Evolutionary conservation across 352 stramenopile species (phyloP), one percentile per base, ranked within the genome.

Genomic region (Phytopythium chamaehyphon): DNA sequence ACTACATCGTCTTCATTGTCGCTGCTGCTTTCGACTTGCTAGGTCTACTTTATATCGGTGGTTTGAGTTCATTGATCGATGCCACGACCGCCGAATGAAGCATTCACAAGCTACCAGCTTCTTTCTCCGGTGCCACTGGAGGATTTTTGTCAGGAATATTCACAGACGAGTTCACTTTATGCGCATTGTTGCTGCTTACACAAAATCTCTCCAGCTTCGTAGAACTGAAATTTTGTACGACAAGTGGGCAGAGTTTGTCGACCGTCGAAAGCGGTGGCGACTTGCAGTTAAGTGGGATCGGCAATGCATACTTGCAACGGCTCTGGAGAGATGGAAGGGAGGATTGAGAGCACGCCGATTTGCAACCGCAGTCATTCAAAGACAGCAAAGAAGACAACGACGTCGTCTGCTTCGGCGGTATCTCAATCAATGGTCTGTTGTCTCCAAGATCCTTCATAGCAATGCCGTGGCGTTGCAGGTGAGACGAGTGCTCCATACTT

Each of bases 191-290:
- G 19, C 26, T 10, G 6, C 11, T 3, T 18, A 42, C 5, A 2
- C 40, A 10, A 22, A 28, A 15, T 26, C n/a, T 6, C 46, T 23
- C 9, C 6, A 15, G 21, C 35, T 18, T 2, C 46, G 33, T 3
- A 35, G 12, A 10, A 16, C 21, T 15, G 26, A 39, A 26, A 14
- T 18, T 1, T 39, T 26, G 15, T 50, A 38, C 9, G 44, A 39
- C 44, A 31, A 18, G 15, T 50, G 44, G 44, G 6, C 38, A 6
- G 44, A 38, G n/a, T 50, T 50, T 40, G 12, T 50, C 15, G 24
- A 50, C 6, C 6, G 26, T 11, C 21, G 23, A 24, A 40, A 24
- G 16, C 44, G 44, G 16, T 26, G n/a, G 10, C 24, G 21, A 8
- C 15, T 38, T 19, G 44, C 2, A 10, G 6, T 19, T 16, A 39